phyloP scores from a whole-genome alignment of 73 alveolate species.

The Paramecium bursaria region DNA sequence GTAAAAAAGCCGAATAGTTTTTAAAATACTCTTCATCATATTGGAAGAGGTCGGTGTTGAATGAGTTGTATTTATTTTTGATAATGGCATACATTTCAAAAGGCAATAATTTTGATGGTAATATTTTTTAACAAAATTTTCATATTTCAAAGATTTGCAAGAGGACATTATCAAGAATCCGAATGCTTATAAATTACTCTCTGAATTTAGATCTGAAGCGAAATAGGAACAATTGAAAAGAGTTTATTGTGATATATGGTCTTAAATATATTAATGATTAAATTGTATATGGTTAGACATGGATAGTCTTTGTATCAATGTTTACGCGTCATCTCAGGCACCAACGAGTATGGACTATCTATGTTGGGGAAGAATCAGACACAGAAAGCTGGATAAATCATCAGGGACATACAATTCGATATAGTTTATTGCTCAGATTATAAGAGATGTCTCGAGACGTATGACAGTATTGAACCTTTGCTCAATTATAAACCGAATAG shows the following conservation, averaged over 20 bases:
- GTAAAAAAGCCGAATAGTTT: constrained; percentile 56
- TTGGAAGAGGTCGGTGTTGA: constrained; percentile 22
- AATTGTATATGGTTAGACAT: constrained; percentile 39
- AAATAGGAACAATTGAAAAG: too few relatives aligned
- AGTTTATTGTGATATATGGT: too few relatives aligned
- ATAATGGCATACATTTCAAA: constrained; percentile 18
- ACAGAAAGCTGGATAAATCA: not conserved
- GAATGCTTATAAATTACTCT: constrained; percentile 18
- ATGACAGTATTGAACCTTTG: not conserved
- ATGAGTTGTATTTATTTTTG: constrained; percentile 41
- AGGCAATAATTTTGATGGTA: constrained; percentile 57
- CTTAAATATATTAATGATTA: too few relatives aligned
- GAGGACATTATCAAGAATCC: constrained; percentile 9
- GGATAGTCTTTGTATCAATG: constrained; percentile 40
- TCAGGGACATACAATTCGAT: constrained; percentile 16
- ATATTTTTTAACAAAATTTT: too few relatives aligned
- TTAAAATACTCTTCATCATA: constrained; percentile 28
- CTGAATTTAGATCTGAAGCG: too few relatives aligned
- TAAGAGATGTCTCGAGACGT: constrained; percentile 47
- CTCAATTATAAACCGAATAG: not conserved
- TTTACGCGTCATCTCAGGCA: constrained; percentile 36
- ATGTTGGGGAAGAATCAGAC: constrained; percentile 16
- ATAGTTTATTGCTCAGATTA: constrained; percentile 32
- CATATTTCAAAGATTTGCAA: not conserved
- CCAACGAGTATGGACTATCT: constrained; percentile 40